phyloP scores from a whole-genome alignment of 2,329 filamentous ascomycete genomes.

The Fusarium sp. region DNA sequence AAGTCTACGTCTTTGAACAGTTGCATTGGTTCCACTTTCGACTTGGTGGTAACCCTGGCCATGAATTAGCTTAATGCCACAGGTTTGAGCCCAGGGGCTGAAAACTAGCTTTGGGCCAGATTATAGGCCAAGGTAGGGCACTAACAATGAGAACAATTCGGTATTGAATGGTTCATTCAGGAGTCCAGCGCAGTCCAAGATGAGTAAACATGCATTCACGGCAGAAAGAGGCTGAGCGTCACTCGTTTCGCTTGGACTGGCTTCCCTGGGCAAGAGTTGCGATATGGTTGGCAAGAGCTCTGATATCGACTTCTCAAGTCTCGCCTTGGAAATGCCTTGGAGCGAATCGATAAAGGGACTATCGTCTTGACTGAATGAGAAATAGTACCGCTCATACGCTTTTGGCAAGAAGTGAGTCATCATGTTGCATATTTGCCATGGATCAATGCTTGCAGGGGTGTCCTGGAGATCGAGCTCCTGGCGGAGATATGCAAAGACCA shows the following conservation, averaged over 20 bases:
- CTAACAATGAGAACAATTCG: neutral
- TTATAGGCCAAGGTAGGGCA: fast-evolving
- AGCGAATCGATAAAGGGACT: neutral
- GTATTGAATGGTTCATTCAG: neutral
- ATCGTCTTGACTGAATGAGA: neutral
- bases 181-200: neutral
- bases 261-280: neutral
- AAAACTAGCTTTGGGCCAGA: fast-evolving
- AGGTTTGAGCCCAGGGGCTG: neutral
- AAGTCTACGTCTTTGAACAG: neutral
- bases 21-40: neutral
- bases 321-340: neutral
- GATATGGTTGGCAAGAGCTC: neutral
- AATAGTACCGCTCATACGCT: neutral
- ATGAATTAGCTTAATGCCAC: neutral
- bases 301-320: neutral
- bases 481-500: neutral
- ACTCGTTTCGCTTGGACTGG: neutral
- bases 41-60: neutral
- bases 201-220: neutral
- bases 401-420: neutral
- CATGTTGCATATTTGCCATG: neutral
- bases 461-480: neutral
- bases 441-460: neutral
- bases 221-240: neutral